Evolutionary conservation across 345 rosid species (phyloP), one percentile per base, ranked within the genome.

Genomic region (Durio zibethinus): DNA sequence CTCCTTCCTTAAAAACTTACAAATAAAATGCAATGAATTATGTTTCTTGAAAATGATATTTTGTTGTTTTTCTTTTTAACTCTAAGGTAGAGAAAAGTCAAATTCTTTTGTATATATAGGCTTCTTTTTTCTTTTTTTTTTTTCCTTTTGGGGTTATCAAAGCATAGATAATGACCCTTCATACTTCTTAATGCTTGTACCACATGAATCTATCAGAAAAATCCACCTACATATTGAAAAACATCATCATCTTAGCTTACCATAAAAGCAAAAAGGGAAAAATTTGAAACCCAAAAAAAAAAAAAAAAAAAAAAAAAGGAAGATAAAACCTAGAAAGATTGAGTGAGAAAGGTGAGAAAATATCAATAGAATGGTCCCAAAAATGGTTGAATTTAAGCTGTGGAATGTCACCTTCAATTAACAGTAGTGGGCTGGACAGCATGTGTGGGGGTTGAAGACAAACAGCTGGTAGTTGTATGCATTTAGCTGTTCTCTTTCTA

Each of bases 381-480:
- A 77, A 68, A 76, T 48, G 62, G 82, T 50, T 81, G 84, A 74
- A 61, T 50, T 40, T 21, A 33, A 54, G 79, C 31, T 0, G 0
- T 25, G 73, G 69, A 79, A 29, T 56, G 79, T 70, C 76, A 70
- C 6, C 73, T 70, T 80, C 81, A 65, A 7, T 35, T 27, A 67
- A 80, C 77, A 83, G 85, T 79, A 78, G 73, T 73, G 85, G 88
- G 86, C 85, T 80, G 80, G 77, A 75, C 42, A 47, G 31, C 84
- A 75, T 79, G 72, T 79, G 84, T 47, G 2, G 10, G 53, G 43
- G n/a, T 40, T 38, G 57, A 45, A 8, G 54, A 52, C 23, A 33
- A 15, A 57, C 65, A 18, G 40, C 35, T 33, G 27, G 67, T 31
- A 5, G 40, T 33, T 65, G 62, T 54, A 10, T 31, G 15, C 9